Conservation (phyloP, 345 rosid genomes). For the Combretum micranthum region DNA sequence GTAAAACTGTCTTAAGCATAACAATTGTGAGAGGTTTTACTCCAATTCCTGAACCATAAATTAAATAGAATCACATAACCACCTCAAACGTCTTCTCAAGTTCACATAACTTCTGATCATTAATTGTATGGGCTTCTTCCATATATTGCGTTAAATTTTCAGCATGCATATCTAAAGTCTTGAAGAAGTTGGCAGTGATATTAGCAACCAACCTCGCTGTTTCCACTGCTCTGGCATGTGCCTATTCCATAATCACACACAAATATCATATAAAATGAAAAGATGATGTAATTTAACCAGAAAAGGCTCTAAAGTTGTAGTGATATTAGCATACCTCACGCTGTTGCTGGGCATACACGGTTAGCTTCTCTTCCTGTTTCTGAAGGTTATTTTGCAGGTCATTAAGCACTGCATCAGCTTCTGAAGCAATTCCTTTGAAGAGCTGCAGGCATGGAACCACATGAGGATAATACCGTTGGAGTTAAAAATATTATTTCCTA, state of each 20-base stretch:
- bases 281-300: neutral
- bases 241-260: constrained; percentile 37
- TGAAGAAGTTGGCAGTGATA: constrained; percentile 65
- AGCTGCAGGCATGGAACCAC: constrained; percentile 44
- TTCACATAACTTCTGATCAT: constrained; percentile 65
- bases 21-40: too few relatives aligned
- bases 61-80: constrained; percentile 8
- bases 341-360: constrained; percentile 71
- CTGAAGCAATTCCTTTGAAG: constrained; percentile 77
- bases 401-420: constrained; percentile 71
- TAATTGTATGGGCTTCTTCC: constrained; percentile 75
- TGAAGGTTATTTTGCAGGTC: constrained; percentile 79
- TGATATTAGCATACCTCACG: constrained; percentile 44
- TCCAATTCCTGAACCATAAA: too few relatives aligned
- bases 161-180: constrained; percentile 68
- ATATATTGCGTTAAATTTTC: constrained; percentile 62
- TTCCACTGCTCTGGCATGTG: constrained; percentile 79
- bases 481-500: constrained; percentile 1
- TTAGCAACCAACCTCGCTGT: constrained; percentile 78
- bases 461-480: constrained; percentile 13
- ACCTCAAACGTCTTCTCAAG: constrained; percentile 97
- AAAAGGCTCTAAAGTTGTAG: constrained; percentile 1
- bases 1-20: neutral
- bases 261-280: neutral
- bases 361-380: constrained; percentile 73